A percentile compares a stretch with the other conserved stretches of the same genome.
These are phyloP conservation scores for Dimargaris xerosporica DNA, from an alignment of 192 early-diverging fungal species.

Conservation along the genomic window DNA sequence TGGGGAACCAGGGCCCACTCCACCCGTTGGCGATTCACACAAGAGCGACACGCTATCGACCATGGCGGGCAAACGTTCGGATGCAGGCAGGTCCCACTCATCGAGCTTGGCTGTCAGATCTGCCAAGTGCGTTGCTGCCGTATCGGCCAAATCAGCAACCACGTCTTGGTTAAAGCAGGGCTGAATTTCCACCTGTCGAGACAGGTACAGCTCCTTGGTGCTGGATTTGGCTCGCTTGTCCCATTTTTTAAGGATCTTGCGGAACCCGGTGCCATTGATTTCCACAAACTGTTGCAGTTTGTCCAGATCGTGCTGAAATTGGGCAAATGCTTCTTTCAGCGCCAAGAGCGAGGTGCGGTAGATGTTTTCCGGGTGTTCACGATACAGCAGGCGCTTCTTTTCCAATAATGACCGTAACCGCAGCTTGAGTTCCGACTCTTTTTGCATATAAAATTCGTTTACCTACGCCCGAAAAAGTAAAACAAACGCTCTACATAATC, in stretches of 20 bases:
- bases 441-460: constrained; percentile 92
- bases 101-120: constrained; percentile 1
- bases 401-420: constrained; percentile 70
- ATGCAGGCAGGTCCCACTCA: neutral
- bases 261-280: constrained; percentile 88
- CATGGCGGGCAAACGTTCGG: too few relatives aligned
- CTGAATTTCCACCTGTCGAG: constrained; percentile 93
- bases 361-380: constrained; percentile 30
- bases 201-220: constrained; percentile 95
- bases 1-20: too few relatives aligned
- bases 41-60: too few relatives aligned
- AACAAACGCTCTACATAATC: constrained; percentile 2
- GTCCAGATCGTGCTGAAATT: constrained; percentile 84
- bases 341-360: constrained; percentile 44
- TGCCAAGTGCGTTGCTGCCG: constrained; percentile 29
- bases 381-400: constrained; percentile 50
- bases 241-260: constrained; percentile 99
- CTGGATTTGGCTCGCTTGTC: constrained; percentile 96
- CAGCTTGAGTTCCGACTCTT: constrained; percentile 85
- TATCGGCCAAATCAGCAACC: constrained; percentile 79
- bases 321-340: constrained; percentile 76
- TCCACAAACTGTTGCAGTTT: constrained; percentile 98
- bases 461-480: constrained; percentile 33
- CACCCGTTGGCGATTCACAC: too few relatives aligned
- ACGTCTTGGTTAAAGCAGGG: constrained; percentile 94